These are phyloP conservation scores for Plasmopara muralis DNA, from an alignment of 352 stramenopile species.

Conservation along the genomic window DNA sequence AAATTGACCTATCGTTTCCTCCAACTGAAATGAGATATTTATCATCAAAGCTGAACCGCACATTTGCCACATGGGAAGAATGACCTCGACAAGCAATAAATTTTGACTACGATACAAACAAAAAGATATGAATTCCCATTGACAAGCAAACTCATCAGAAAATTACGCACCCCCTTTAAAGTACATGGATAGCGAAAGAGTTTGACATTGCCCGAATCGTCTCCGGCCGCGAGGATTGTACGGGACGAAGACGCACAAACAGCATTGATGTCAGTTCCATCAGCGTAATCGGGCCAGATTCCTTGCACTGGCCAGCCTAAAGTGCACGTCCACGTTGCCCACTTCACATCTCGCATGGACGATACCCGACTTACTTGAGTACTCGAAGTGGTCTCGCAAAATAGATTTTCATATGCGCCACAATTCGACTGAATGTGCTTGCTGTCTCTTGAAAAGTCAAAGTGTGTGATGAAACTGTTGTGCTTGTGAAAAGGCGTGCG, in stretches of 20 bases:
- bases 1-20: conserved; percentile 80
- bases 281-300: conserved; percentile 74
- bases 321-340: conserved; percentile 87
- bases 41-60: conserved; percentile 77
- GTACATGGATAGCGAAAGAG: conserved; percentile 84
- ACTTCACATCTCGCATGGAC: conserved; percentile 71
- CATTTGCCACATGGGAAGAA: conserved; percentile 75
- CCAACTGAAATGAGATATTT: conserved; percentile 77
- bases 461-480: conserved; percentile 79
- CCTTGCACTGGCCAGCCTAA: conserved; percentile 90
- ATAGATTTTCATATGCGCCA: conserved; percentile 88
- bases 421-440: conserved; percentile 70
- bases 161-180: conserved; percentile 45
- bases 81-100: conserved; percentile 55
- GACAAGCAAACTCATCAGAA: not conserved
- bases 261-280: conserved; percentile 81
- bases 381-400: conserved; percentile 75
- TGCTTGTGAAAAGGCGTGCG: conserved; percentile 70
- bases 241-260: conserved; percentile 62
- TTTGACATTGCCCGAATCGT: conserved; percentile 79
- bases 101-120: conserved; percentile 30
- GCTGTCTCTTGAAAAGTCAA: conserved; percentile 75
- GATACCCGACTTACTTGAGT: conserved; percentile 80
- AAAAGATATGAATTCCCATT: not conserved
- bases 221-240: conserved; percentile 67